Conservation (phyloP, 805 yeast genomes). For the Pichia nanzhaoensis region DNA sequence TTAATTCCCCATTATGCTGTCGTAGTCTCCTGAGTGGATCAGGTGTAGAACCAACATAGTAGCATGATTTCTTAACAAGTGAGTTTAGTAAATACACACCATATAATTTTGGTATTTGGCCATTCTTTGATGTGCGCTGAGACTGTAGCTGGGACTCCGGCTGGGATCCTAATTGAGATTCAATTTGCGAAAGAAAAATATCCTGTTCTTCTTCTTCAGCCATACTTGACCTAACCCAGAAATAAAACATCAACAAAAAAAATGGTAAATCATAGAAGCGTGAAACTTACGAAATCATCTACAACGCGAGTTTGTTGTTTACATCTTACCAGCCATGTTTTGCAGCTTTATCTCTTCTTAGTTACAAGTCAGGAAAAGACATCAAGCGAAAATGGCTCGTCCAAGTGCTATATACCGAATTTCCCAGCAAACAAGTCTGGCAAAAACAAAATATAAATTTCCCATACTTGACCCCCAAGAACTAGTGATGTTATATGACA, state of each 20-base stretch:
- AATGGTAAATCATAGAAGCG: neutral
- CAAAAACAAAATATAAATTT: constrained; percentile 26
- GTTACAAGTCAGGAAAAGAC: neutral
- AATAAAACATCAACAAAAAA: too few species aligned
- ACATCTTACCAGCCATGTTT: neutral
- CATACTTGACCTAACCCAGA: too few species aligned
- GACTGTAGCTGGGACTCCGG: neutral
- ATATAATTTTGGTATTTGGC: constrained; percentile 40
- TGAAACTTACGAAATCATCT: neutral
- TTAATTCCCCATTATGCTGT: constrained; percentile 71
- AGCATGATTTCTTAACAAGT: constrained; percentile 45
- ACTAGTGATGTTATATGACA: constrained; percentile 23
- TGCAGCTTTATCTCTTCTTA: neutral
- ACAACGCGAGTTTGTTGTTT: neutral
- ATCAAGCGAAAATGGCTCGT: constrained; percentile 26
- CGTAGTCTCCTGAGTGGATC: constrained; percentile 59
- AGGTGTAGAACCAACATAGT: constrained; percentile 80
- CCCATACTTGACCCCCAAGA: constrained; percentile 29
- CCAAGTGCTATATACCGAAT: constrained; percentile 31
- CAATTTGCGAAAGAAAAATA: neutral
- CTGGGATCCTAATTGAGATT: neutral
- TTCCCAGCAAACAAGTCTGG: constrained; percentile 18
- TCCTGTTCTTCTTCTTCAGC: neutral
- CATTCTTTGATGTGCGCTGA: neutral
- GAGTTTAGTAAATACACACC: constrained; percentile 69